phyloP scores from a whole-genome alignment of 2,329 filamentous ascomycete species.

The Arthrobotrys musiformis region DNA sequence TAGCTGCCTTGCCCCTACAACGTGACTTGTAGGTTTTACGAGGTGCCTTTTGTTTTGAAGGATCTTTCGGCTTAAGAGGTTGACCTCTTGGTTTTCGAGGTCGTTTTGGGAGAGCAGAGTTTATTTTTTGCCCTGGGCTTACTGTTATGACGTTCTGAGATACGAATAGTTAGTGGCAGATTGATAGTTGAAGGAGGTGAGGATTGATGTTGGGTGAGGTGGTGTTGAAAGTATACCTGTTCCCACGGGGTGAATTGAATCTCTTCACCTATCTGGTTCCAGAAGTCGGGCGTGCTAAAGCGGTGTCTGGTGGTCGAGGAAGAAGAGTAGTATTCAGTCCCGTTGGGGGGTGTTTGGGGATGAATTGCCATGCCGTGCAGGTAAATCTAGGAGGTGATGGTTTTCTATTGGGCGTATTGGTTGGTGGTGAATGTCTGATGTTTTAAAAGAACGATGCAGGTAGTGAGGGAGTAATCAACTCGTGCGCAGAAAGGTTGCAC shows the following conservation, averaged over 20 bases:
- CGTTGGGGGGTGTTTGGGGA: neutral
- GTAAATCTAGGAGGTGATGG: neutral
- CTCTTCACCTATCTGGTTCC: conserved; percentile 26
- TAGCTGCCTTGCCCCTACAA: neutral
- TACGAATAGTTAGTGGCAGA: neutral
- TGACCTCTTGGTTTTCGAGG: neutral
- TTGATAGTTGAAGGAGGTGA: neutral
- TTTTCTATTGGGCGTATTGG: no score
- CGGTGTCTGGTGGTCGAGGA: neutral
- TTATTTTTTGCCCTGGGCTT: neutral
- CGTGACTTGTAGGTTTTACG: neutral
- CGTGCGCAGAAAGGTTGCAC: no score
- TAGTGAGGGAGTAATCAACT: no score
- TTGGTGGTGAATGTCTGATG: no score
- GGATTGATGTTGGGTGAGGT: neutral
- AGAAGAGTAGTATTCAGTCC: no score
- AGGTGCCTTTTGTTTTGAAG: neutral
- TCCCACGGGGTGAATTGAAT: conserved; percentile 13
- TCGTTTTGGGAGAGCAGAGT: neutral
- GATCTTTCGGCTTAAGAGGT: neutral
- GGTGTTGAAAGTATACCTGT: neutral
- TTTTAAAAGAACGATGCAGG: no score
- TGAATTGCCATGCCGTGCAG: neutral
- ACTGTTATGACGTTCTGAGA: neutral
- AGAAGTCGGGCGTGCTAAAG: neutral